Evolutionary conservation across 495 filamentous ascomycete species (phyloP), one percentile per base, ranked within the genome.

Genomic region (Amniculicola lignicola): DNA sequence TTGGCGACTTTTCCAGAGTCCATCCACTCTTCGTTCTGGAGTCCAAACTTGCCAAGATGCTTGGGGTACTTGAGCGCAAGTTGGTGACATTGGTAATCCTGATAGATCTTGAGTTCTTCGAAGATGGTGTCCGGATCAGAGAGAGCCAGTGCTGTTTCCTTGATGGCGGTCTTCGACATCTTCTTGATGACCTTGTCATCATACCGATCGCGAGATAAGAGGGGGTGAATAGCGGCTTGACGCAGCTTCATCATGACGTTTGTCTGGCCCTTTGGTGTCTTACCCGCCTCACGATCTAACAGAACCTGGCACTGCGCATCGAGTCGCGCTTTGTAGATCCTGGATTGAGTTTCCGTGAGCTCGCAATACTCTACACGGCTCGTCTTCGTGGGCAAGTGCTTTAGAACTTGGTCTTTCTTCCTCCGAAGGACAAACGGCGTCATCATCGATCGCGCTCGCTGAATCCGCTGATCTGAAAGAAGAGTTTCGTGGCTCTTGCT

Each of bases 351-450:
- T 1, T 73, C 64, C 45, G 86, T 87, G 75, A 96, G 80, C 22
- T 85, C 76, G 64, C 90, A 95, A 62, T 85, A 85, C 56, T 89
- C 83, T 1, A 97, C 81, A 9, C 81, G 79, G 25, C 80, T 79
- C 14, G 77, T 85, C 73, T 98, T 98, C n/a, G 77, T 74, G 0
- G 93, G 90, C 18, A 98, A 74, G 57, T 93, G 83, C 62, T 84
- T 82, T 10, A 96, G 77, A n/a, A 97, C 94, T 60, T 96, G 90
- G 38, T 88, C 84, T 72, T 98, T 98, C 73, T 93, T 91, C 4
- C 93, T 79, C 31, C 94, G 89, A 0, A 98, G 74, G 21, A 98
- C 87, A 67, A 97, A 98, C 0, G 93, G 93, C 29, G 92, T 88
- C 69, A 98, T 83, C 78, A 98, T 96, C 0, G 89, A 87, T 38